phyloP scores from a whole-genome alignment of 768 basidiomycete genomes.

The Brasilioporus rufonigricans region DNA sequence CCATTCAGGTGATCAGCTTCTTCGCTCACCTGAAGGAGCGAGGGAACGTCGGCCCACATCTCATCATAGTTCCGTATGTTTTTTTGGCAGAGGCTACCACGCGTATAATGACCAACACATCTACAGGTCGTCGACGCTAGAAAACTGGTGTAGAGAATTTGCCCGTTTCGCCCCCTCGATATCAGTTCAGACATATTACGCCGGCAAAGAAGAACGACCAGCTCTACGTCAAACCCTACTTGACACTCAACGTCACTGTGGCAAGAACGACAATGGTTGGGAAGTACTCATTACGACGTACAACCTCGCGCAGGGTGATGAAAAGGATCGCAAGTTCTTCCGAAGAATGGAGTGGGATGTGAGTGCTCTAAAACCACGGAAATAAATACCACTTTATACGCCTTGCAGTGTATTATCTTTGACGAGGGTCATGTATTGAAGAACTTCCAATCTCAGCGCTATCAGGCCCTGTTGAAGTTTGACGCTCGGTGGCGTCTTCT shows the following conservation, averaged over 20 bases:
- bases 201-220: conserved; percentile 82
- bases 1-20: conserved; percentile 98
- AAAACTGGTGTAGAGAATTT: conserved; percentile 99
- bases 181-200: conserved; percentile 89
- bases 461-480: conserved; percentile 83
- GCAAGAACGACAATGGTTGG: conserved; percentile 60
- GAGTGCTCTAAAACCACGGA: conserved; percentile 31
- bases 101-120: conserved; percentile 6
- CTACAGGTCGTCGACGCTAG: conserved; percentile 85
- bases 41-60: conserved; percentile 80
- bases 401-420: conserved; percentile 78
- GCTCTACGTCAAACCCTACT: conserved; percentile 69
- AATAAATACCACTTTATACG: not conserved
- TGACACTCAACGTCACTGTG: conserved; percentile 51
- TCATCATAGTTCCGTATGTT: conserved; percentile 92
- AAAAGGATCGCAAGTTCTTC: conserved; percentile 90
- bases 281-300: conserved; percentile 97
- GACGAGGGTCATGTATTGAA: conserved; percentile 98
- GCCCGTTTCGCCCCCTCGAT: conserved; percentile 85
- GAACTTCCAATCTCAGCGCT: conserved; percentile 97
- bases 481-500: conserved; percentile 87
- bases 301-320: conserved; percentile 86
- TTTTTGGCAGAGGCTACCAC: not conserved
- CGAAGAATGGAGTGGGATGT: conserved; percentile 91
- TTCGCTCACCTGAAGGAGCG: conserved; percentile 83